A percentile compares a stretch with the other conserved stretches of the same genome.
Evolutionary conservation across 495 filamentous ascomycete species (phyloP).

Genomic region (Annulohypoxylon bovei): DNA sequence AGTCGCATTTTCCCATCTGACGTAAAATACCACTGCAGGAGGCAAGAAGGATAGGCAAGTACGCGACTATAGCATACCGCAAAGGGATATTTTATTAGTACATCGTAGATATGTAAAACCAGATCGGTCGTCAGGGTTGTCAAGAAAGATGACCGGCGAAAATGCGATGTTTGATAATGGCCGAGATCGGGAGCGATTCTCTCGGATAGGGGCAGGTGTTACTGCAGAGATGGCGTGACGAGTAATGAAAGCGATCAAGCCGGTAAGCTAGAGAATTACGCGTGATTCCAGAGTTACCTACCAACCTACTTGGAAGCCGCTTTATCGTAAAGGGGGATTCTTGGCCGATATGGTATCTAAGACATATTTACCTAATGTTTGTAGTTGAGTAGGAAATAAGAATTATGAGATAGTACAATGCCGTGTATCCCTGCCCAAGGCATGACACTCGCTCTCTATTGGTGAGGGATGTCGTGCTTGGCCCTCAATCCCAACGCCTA

Average conservation of each 20-base stretch:
- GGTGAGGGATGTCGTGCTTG: not conserved
- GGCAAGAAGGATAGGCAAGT: not conserved
- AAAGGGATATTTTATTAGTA: not conserved
- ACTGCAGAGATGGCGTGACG: constrained; percentile 25
- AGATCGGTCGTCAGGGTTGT: constrained; percentile 7
- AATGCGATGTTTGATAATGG: not conserved
- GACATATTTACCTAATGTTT: too few species aligned
- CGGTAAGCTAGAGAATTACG: not conserved
- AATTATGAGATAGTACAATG: not conserved
- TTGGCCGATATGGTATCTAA: not conserved
- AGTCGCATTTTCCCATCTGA: constrained; percentile 27
- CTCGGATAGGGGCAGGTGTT: constrained; percentile 10
- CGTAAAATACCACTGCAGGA: too few species aligned
- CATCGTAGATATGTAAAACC: not conserved
- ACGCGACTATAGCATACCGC: not conserved
- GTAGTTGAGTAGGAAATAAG: not conserved
- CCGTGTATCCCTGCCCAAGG: not conserved
- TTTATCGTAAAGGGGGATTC: not conserved
- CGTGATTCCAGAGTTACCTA: not conserved
- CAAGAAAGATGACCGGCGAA: not conserved
- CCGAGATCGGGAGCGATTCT: constrained; percentile 19
- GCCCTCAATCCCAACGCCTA: not conserved
- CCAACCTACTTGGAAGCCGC: not conserved
- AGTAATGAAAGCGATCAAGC: not conserved
- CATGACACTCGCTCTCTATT: not conserved